These are phyloP conservation scores for Sporothrix brasiliensis DNA, from an alignment of 2,329 filamentous ascomycete genomes.

Conservation along the genomic window DNA sequence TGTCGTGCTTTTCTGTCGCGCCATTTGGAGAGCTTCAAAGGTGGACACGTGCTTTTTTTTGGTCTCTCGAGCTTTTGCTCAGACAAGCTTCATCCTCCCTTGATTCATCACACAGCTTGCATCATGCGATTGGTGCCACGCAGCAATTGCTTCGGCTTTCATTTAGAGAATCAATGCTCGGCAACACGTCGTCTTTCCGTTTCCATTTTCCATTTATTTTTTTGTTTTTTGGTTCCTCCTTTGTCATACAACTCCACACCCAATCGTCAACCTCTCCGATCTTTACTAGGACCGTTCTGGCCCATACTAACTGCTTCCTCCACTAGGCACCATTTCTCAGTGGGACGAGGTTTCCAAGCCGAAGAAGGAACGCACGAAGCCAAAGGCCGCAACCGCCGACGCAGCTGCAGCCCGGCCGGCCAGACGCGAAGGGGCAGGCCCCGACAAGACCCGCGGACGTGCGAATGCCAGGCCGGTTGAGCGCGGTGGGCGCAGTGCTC, in stretches of 20 bases:
- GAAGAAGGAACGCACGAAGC: conserved; percentile 72
- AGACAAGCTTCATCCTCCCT: conserved; percentile 3
- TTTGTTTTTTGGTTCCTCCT: not conserved
- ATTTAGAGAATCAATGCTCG: not conserved
- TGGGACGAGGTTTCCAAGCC: conserved; percentile 83
- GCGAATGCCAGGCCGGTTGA: conserved; percentile 65
- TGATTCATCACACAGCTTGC: conserved; percentile 1
- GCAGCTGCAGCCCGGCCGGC: conserved; percentile 53
- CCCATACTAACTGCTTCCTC: not conserved
- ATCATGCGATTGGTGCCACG: not conserved
- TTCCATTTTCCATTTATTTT: too few relatives aligned
- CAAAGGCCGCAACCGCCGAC: conserved; percentile 66
- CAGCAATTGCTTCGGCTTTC: not conserved
- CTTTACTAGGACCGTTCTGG: too few relatives aligned
- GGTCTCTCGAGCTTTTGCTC: not conserved
- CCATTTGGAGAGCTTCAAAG: not conserved
- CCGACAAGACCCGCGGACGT: conserved; percentile 65
- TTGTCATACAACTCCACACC: not conserved
- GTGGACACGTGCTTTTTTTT: not conserved
- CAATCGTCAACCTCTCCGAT: not conserved
- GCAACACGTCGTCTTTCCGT: conserved; percentile 16
- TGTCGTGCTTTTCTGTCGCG: too few relatives aligned
- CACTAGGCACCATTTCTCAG: conserved; percentile 73
- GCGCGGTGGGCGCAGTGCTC: conserved; percentile 62
- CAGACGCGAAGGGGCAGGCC: conserved; percentile 64